phyloP scores from a whole-genome alignment of 1,284 basidiomycete genomes.

The Ustanciosporium gigantosporum region DNA sequence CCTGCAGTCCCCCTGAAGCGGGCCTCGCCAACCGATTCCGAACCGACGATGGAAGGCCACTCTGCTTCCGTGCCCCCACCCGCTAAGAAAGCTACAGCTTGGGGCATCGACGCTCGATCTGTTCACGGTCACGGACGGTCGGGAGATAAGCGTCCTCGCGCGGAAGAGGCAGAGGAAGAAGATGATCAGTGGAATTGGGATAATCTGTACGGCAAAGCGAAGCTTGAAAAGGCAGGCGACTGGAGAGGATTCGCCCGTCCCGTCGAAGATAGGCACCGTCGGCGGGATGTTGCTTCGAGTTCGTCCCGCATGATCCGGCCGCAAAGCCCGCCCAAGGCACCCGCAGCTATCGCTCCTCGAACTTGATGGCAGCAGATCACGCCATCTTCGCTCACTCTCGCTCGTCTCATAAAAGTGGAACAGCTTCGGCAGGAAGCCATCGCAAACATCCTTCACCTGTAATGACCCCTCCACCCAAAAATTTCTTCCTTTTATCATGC shows the following conservation, averaged over 20 bases:
- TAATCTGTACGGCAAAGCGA: slow-evolving; percentile 35
- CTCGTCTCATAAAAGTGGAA: too few relatives aligned
- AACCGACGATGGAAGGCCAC: not conserved
- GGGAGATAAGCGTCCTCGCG: slow-evolving; percentile 19
- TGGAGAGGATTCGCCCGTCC: slow-evolving; percentile 38
- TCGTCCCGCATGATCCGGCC: too few relatives aligned
- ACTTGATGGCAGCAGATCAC: too few relatives aligned
- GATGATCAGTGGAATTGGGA: slow-evolving; percentile 42
- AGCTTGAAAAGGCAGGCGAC: slow-evolving; percentile 37
- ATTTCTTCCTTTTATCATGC: too few relatives aligned
- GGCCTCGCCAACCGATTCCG: slow-evolving; percentile 10
- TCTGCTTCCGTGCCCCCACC: slow-evolving; percentile 4
- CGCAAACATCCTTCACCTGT: too few relatives aligned
- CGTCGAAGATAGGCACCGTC: slow-evolving; percentile 9
- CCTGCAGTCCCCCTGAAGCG: slow-evolving; percentile 44
- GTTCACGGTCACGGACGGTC: slow-evolving; percentile 6
- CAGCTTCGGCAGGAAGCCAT: too few relatives aligned
- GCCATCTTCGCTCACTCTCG: too few relatives aligned
- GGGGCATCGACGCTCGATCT: slow-evolving; percentile 36
- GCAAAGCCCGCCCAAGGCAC: too few relatives aligned
- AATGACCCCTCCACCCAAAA: too few relatives aligned
- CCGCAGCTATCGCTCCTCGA: too few relatives aligned
- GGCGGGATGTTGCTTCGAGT: too few relatives aligned
- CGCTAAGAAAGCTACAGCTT: slow-evolving; percentile 26
- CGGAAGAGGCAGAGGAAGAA: slow-evolving; percentile 39